A percentile compares a stretch with the other conserved stretches of the same genome.
Evolutionary conservation across 768 basidiomycete species (phyloP).

Genomic region (Daedaleopsis sinensis): DNA sequence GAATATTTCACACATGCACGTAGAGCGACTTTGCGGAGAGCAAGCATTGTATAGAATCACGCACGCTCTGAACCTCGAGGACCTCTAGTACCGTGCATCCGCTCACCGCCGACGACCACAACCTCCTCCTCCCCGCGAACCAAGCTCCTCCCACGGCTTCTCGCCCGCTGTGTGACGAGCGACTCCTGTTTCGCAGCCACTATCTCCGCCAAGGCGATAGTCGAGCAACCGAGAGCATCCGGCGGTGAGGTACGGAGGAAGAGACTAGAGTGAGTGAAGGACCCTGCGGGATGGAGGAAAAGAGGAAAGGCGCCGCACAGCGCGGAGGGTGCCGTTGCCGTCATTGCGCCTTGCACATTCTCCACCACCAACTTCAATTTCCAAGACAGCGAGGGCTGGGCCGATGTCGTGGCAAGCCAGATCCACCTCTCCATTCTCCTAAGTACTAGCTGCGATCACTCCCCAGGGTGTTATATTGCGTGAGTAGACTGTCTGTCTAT

Average conservation of each 20-base stretch:
- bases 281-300: not conserved
- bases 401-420: not conserved
- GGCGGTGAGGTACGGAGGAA: not conserved
- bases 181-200: not conserved
- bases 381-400: not conserved
- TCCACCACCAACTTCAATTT: too few relatives aligned
- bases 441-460: not conserved
- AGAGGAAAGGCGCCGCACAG: not conserved
- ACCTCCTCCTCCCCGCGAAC: not conserved
- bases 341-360: not conserved
- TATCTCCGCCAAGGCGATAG: not conserved
- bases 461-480: not conserved
- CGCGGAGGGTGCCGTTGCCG: not conserved
- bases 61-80: too few relatives aligned
- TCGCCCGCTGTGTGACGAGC: not conserved
- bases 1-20: too few relatives aligned
- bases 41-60: too few relatives aligned
- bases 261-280: not conserved
- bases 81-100: too few relatives aligned
- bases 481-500: not conserved
- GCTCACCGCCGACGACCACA: too few relatives aligned
- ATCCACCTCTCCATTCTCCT: not conserved
- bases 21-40: too few relatives aligned
- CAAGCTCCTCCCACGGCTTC: not conserved
- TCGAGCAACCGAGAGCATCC: not conserved